Conservation (phyloP, 2,329 filamentous ascomycete genomes). For the Hypoxylon sp. region DNA sequence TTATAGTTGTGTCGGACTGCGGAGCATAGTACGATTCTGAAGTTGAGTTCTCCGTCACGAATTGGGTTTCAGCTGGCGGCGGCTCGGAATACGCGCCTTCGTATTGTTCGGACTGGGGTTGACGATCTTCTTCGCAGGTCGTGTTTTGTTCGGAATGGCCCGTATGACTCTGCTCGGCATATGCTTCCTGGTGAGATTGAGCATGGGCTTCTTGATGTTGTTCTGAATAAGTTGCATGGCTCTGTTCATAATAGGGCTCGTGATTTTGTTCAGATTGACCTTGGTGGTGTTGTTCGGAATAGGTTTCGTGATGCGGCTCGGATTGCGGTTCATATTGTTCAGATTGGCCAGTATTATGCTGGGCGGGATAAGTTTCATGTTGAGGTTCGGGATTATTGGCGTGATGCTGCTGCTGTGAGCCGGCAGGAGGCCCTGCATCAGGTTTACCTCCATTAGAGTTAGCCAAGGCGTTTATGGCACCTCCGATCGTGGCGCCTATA, state of each 20-base stretch:
- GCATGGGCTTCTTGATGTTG: slow-evolving; percentile 19
- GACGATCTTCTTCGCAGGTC: slow-evolving; percentile 6
- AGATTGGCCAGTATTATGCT: slow-evolving; percentile 18
- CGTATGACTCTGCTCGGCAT: slow-evolving; percentile 11
- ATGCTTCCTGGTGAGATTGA: slow-evolving; percentile 2
- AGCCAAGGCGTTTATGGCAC: slow-evolving; percentile 20
- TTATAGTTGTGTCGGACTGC: slow-evolving; percentile 32
- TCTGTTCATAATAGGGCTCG: slow-evolving; percentile 16
- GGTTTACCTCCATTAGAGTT: slow-evolving; percentile 2
- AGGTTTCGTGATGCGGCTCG: slow-evolving; percentile 3
- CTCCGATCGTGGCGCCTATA: slow-evolving; percentile 33
- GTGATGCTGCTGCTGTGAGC: slow-evolving; percentile 24
- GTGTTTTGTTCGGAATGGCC: slow-evolving; percentile 15
- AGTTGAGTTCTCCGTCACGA: slow-evolving; percentile 25
- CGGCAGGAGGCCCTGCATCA: slow-evolving; percentile 9
- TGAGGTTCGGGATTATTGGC: slow-evolving; percentile 10
- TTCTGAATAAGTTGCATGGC: slow-evolving; percentile 16
- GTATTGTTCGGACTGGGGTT: slow-evolving; percentile 24
- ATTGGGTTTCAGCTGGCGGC: slow-evolving; percentile 14
- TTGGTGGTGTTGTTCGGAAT: slow-evolving; percentile 9
- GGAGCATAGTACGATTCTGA: slow-evolving; percentile 30
- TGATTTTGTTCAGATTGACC: slow-evolving; percentile 21
- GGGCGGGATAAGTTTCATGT: slow-evolving; percentile 18
- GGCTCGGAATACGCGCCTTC: slow-evolving; percentile 18
- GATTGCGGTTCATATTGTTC: slow-evolving; percentile 19